Conservation (phyloP, 2,329 filamentous ascomycete genomes). For the Dryadomyces sulphureus region DNA sequence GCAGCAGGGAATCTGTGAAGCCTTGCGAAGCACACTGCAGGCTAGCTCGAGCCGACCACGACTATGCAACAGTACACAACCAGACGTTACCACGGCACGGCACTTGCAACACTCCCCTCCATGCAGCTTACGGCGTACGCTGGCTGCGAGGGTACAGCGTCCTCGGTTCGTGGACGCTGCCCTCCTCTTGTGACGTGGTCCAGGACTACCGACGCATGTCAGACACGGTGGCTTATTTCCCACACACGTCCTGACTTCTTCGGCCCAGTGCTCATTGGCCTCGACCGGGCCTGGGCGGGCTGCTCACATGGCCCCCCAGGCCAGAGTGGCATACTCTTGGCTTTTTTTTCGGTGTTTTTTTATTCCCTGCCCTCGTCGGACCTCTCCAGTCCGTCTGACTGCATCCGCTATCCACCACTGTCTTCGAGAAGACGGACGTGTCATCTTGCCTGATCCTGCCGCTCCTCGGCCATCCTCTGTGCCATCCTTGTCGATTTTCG, state of each 20-base stretch:
- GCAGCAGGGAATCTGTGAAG: constrained; percentile 7
- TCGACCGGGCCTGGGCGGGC: no score
- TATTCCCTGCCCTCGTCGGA: no score
- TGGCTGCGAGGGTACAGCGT: neutral
- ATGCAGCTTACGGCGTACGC: neutral
- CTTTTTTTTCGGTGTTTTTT: no score
- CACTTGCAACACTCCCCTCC: neutral
- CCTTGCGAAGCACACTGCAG: neutral
- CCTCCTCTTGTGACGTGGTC: no score
- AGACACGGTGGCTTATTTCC: neutral
- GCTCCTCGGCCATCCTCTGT: neutral
- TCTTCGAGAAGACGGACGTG: neutral
- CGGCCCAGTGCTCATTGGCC: neutral
- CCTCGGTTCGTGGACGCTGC: no score
- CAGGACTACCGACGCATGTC: neutral
- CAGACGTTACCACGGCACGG: neutral
- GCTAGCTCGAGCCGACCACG: no score
- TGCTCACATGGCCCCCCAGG: neutral
- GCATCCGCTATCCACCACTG: neutral
- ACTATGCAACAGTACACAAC: no score
- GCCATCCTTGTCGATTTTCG: neutral
- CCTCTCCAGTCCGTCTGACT: neutral
- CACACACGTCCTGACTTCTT: neutral
- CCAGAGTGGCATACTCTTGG: no score
- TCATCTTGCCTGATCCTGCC: neutral